Conservation (phyloP, 2,329 filamentous ascomycete genomes). For the Colletotrichum liaoningense region DNA sequence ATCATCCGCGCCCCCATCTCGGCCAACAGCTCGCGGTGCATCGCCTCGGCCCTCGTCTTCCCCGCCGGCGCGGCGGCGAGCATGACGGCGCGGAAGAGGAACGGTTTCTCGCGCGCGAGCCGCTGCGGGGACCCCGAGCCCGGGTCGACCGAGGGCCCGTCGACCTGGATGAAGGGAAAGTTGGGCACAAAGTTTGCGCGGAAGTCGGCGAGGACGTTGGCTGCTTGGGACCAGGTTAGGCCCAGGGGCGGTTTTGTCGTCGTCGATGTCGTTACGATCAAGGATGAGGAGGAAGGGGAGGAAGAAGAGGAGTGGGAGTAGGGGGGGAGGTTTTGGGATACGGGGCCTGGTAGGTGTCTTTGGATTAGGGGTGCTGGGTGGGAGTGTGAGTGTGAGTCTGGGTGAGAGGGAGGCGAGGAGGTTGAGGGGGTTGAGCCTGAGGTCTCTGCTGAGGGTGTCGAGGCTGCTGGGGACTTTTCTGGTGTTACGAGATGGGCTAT, state of each 20-base stretch:
- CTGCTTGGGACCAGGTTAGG: constrained; percentile 53
- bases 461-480: not conserved
- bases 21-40: constrained; percentile 53
- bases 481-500: constrained; percentile 34
- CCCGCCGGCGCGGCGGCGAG: constrained; percentile 48
- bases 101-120: constrained; percentile 48
- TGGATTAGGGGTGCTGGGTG: not conserved
- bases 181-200: constrained; percentile 45
- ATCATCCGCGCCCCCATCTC: constrained; percentile 56
- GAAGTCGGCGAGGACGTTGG: constrained; percentile 48
- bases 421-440: not conserved
- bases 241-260: constrained; percentile 44
- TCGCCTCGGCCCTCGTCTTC: constrained; percentile 47
- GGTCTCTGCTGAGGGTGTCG: not conserved
- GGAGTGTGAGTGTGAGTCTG: not conserved
- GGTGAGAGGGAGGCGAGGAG: not conserved
- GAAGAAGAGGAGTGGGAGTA: too few relatives aligned
- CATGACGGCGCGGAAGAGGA: constrained; percentile 52
- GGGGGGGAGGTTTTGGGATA: not conserved
- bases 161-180: constrained; percentile 53
- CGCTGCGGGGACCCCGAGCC: constrained; percentile 40
- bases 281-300: not conserved
- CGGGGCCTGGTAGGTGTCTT: not conserved
- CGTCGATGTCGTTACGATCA: not conserved
- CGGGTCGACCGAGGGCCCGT: constrained; percentile 32